Conservation (phyloP, 345 rosid species). For the Populus davidiana region DNA sequence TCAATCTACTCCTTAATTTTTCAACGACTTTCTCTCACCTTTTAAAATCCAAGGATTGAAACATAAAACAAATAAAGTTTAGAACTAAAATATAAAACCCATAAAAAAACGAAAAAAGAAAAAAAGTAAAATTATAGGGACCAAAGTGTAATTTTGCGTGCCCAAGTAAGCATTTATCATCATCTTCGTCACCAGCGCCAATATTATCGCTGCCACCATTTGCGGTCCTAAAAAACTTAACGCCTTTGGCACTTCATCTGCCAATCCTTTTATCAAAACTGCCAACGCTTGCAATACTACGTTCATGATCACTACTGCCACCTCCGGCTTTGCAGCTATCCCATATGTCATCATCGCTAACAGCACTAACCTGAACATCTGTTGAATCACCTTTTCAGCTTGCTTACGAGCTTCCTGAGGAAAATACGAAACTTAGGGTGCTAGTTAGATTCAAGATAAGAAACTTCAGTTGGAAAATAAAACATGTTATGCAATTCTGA, state of each 20-base stretch:
- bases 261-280: neutral
- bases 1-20: too few relatives aligned
- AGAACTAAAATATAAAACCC: too few relatives aligned
- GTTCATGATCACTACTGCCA: neutral
- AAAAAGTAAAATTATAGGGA: too few relatives aligned
- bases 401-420: constrained; percentile 67
- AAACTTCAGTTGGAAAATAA: neutral
- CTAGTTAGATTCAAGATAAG: neutral
- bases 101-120: too few relatives aligned
- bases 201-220: neutral
- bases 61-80: too few relatives aligned
- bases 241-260: neutral
- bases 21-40: too few relatives aligned
- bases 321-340: neutral
- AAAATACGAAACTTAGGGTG: constrained; percentile 8
- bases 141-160: too few relatives aligned
- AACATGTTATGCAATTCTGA: neutral
- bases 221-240: neutral
- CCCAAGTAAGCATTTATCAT: too few relatives aligned
- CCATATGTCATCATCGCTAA: neutral
- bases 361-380: neutral
- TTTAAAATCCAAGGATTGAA: too few relatives aligned
- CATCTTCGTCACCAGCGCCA: neutral
- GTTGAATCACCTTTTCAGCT: constrained; percentile 53
- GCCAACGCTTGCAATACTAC: neutral